Evolutionary conservation across 163 green algal genomes (phyloP), one percentile per base, ranked within the genome.

Genomic region (Botryococcus braunii): DNA sequence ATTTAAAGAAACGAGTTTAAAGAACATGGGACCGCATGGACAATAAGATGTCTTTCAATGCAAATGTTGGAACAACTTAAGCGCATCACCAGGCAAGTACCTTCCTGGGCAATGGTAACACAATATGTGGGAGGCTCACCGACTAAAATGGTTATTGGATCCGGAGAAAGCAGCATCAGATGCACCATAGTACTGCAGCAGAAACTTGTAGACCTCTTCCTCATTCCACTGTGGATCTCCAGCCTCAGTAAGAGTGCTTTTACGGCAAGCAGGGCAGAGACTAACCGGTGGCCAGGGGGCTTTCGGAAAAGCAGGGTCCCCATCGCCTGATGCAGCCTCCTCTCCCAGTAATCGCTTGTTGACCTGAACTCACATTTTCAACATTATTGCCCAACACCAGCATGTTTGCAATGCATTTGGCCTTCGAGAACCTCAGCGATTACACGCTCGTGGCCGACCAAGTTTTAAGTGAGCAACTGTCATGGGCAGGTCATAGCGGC

Each of bases 251-350:
- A 75, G 29, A 21, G 47, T 37, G 31, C 64, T 64, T 39, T 61
- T 4, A 38, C 67, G 69, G 62, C 82, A 86, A 0, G 59, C 4
- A 1, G 69, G 62, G 62, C 78, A 87, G 23, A 72, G 31, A 2
- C 63, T 39, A 2, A 50, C 23, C 1, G 72, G 32, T 6, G 74
- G 81, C 74, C 74, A 88, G 64, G 82, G 78, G 43, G 65, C n/a
- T 32, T 89, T 83, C 37, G 75, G 82, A 37, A 76, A 83, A 11
- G 62, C 63, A 25, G 75, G 74, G 58, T 89, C 83, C 2, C 52
- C 79, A n/a, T 62, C 38, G 3, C 62, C 29, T 23, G 50, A 49
- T 7, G 58, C 49, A 38, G 46, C 40, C 31, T 86, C 82, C 62
- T 79, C 40, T 3, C 65, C 55, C 13, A 39, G 61, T 34, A 87